phyloP scores from a whole-genome alignment of 495 filamentous ascomycete species.

The Penicillium argentinense region DNA sequence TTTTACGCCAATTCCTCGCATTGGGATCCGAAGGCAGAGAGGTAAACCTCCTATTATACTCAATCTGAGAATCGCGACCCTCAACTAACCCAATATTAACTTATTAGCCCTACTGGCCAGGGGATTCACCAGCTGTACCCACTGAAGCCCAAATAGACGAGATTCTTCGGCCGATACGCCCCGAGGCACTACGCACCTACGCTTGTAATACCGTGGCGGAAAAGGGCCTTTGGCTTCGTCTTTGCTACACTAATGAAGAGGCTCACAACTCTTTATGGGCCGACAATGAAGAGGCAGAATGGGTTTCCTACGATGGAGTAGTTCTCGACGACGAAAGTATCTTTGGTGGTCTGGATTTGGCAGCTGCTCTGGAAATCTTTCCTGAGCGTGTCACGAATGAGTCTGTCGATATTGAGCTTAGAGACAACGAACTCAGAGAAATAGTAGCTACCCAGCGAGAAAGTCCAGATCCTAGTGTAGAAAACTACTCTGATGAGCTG shows the following conservation, averaged over 20 bases:
- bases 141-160: conserved; percentile 7
- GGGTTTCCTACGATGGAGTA: not conserved
- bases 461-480: no score
- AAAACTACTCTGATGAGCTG: no score
- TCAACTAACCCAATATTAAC: conserved; percentile 4
- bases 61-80: not conserved
- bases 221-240: conserved; percentile 3
- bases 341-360: conserved; percentile 1
- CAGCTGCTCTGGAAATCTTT: conserved; percentile 5
- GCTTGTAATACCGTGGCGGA: not conserved
- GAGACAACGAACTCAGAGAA: conserved; percentile 1
- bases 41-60: not conserved
- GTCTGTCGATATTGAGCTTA: conserved; percentile 1
- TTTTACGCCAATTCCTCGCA: conserved; percentile 7
- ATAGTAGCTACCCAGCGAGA: no score
- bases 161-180: conserved; percentile 2
- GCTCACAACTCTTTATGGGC: not conserved
- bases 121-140: not conserved
- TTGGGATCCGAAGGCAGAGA: conserved; percentile 2
- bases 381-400: conserved; percentile 9
- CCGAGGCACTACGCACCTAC: not conserved
- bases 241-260: conserved; percentile 6
- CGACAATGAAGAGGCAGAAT: not conserved
- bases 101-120: conserved; percentile 5
- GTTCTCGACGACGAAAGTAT: conserved; percentile 8